These are phyloP conservation scores for Xylaria flabelliformis DNA, from an alignment of 495 filamentous ascomycete genomes.

Conservation along the genomic window DNA sequence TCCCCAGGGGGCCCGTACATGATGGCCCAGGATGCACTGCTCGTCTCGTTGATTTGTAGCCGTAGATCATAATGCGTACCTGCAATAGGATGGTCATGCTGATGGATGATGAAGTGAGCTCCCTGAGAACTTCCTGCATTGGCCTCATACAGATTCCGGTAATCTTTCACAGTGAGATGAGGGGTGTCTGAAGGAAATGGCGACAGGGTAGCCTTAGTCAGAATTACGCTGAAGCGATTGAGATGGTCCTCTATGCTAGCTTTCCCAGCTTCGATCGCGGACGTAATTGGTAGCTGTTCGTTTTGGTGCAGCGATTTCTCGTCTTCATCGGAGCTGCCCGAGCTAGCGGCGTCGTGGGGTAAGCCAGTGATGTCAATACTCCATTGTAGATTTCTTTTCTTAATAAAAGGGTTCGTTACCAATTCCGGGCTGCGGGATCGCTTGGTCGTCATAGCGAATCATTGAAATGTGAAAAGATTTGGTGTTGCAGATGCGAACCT, in stretches of 20 bases:
- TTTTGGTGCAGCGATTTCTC: not conserved
- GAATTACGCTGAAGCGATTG: conserved; percentile 53
- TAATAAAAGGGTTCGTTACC: conserved; percentile 42
- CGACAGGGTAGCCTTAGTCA: conserved; percentile 42
- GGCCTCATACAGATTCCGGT: conserved; percentile 58
- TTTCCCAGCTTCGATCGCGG: conserved; percentile 66
- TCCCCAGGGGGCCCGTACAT: conserved; percentile 73
- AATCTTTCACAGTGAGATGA: conserved; percentile 53
- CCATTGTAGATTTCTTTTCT: conserved; percentile 46
- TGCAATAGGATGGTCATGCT: conserved; percentile 72
- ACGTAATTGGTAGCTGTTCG: conserved; percentile 29
- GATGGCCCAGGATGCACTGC: conserved; percentile 67
- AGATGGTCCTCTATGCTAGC: conserved; percentile 60
- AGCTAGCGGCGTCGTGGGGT: conserved; percentile 23
- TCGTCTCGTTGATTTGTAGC: conserved; percentile 69
- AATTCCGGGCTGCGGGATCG: conserved; percentile 27
- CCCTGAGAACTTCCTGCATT: conserved; percentile 55
- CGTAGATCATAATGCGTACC: conserved; percentile 70
- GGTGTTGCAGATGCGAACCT: not conserved
- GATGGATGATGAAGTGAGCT: conserved; percentile 69
- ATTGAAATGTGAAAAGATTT: not conserved
- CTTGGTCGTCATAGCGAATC: conserved; percentile 33
- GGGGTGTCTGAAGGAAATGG: conserved; percentile 38
- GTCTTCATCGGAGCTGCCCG: conserved; percentile 24
- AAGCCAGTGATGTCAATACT: conserved; percentile 32